Evolutionary conservation across 139 green algal genomes (phyloP).

Genomic region (Chlorella sp.): DNA sequence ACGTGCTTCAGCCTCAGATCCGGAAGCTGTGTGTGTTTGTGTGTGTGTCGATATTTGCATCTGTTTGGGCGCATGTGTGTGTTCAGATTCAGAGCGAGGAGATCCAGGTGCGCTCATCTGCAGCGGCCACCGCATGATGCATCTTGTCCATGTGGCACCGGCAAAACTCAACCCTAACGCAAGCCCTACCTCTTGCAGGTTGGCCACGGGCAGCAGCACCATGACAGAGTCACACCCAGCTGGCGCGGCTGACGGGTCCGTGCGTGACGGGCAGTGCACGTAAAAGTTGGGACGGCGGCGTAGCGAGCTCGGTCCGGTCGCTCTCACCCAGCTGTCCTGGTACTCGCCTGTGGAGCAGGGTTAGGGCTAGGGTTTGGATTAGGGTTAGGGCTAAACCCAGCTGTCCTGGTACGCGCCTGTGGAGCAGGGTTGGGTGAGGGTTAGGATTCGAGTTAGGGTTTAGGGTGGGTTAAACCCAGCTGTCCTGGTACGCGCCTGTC

Average conservation of each 20-base stretch:
- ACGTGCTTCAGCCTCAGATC: too few species aligned
- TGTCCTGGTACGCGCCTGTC: slow-evolving; percentile 32
- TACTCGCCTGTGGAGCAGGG: slow-evolving; percentile 27
- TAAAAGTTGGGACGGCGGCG: slow-evolving; percentile 78
- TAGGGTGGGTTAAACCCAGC: too few species aligned
- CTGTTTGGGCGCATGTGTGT: too few species aligned
- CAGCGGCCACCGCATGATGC: too few species aligned
- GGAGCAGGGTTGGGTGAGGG: not conserved
- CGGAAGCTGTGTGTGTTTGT: too few species aligned
- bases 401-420: slow-evolving; percentile 34
- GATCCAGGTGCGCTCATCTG: too few species aligned
- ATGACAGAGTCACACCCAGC: slow-evolving; percentile 48
- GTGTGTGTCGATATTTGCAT: too few species aligned
- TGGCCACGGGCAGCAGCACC: slow-evolving; percentile 71
- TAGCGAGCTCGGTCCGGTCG: slow-evolving; percentile 40
- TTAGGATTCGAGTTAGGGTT: too few species aligned
- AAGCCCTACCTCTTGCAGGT: slow-evolving; percentile 55
- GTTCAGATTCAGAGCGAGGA: too few species aligned
- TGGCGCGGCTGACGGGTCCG: slow-evolving; percentile 72
- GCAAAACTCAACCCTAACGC: too few species aligned
- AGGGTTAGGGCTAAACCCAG: too few species aligned
- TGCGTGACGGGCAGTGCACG: slow-evolving; percentile 61
- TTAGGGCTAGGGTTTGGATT: not conserved
- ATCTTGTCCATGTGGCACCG: too few species aligned
- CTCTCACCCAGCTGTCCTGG: slow-evolving; percentile 48